Evolutionary conservation across 2,329 filamentous ascomycete species (phyloP), one percentile per base, ranked within the genome.

Genomic region (Pestalotiopsis sp.): DNA sequence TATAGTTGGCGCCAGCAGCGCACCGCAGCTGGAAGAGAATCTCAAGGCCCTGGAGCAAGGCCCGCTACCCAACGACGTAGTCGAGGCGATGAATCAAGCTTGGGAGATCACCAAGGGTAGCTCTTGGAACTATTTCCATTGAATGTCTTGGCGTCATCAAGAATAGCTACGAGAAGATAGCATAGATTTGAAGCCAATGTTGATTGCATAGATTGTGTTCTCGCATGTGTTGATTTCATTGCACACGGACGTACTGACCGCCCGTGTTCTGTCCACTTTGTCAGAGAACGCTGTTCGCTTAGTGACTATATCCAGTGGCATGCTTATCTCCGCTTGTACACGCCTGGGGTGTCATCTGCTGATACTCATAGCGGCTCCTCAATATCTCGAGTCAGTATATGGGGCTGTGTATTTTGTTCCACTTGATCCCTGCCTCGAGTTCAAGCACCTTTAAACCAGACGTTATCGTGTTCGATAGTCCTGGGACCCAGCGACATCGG

Each of bases 131-230:
- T 64, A 64, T 25, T 64, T 64, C 23, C 38, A 41, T 4, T 64
- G 25, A 39, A 17, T 7, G 0, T 7, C 4, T 6, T 5, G 7
- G 0, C 6, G 5, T 52, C 7, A 9, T n/a, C 1, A 0, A n/a
- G 9, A 52, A 52, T 3, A 3, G 0, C 17, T 17, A 13, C 2
- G 13, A 17, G 5, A 45, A 4, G 13, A 45, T 4, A 45, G 12
- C 17, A 17, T 17, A 41, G 11, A 41, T 41, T 13, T 2, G 1
- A 25, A 25, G 25, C 25, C 25, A 25, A 3, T 25, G 25, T 25
- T 25, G 3, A 3, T 25, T 25, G 3, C 25, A 3, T 4, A 25
- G 25, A 25, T 25, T 25, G 3, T 25, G 25, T 25, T 3, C 25
- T 4, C 11, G 14, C 11, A 4, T 5, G 4, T 17, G 12, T 45